These are phyloP conservation scores for Exophiala xenobiotica DNA, from an alignment of 2,329 filamentous ascomycete genomes.

Conservation along the genomic window DNA sequence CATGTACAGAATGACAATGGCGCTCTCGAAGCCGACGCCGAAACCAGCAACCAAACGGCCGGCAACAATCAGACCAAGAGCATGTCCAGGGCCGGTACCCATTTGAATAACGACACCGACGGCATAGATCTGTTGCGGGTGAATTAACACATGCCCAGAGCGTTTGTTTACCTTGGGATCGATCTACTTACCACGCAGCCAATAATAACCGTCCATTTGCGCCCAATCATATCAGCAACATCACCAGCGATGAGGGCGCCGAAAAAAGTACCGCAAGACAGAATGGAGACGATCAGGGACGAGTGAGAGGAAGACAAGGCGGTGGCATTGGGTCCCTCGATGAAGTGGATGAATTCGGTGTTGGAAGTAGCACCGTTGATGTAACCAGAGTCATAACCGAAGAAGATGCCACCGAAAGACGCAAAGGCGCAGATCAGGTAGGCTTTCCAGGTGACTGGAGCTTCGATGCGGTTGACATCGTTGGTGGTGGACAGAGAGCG, in stretches of 20 bases:
- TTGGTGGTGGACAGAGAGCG: conserved; percentile 25
- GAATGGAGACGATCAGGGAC: conserved; percentile 71
- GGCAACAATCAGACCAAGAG: conserved; percentile 63
- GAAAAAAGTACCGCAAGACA: conserved; percentile 76
- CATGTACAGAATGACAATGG: conserved; percentile 84
- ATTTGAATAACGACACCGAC: conserved; percentile 69
- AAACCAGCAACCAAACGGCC: conserved; percentile 75
- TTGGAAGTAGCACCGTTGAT: conserved; percentile 55
- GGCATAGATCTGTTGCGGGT: conserved; percentile 58
- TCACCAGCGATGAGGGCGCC: conserved; percentile 76
- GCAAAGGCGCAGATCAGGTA: conserved; percentile 62
- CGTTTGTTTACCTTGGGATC: too few species aligned
- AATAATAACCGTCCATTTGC: conserved; percentile 67
- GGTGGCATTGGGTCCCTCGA: conserved; percentile 33
- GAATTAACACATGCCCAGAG: not conserved
- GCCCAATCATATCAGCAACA: conserved; percentile 71
- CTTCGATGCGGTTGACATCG: conserved; percentile 57
- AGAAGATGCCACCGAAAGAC: conserved; percentile 61
- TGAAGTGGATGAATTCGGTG: conserved; percentile 47
- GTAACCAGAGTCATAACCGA: conserved; percentile 60
- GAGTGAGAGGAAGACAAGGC: conserved; percentile 49
- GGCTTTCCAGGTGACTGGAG: conserved; percentile 60
- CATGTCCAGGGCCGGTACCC: conserved; percentile 41
- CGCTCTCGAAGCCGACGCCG: conserved; percentile 78
- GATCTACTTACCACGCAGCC: conserved; percentile 57